Conservation (phyloP, 2,329 filamentous ascomycete species). For the Cadophora luteo-olivacea region DNA sequence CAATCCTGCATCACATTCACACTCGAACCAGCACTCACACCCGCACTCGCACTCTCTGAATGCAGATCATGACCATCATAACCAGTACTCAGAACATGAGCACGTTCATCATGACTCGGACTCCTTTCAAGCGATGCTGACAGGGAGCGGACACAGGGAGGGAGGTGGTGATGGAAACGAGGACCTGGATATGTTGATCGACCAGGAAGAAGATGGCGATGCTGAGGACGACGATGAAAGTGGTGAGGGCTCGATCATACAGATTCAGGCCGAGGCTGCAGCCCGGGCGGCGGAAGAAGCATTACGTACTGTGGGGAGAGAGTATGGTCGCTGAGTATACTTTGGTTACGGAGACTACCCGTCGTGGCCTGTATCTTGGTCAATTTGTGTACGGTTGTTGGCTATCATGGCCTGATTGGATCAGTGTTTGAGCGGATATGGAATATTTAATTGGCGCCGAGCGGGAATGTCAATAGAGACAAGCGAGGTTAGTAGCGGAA, state of each 20-base stretch:
- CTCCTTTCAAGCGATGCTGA: constrained; percentile 39
- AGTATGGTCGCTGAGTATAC: constrained; percentile 22
- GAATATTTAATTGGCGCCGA: neutral
- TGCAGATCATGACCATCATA: constrained; percentile 21
- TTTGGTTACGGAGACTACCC: neutral
- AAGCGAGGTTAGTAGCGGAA: neutral
- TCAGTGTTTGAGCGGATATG: neutral
- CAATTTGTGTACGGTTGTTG: neutral
- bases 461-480: neutral
- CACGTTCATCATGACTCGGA: constrained; percentile 30
- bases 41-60: constrained; percentile 21
- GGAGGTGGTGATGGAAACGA: constrained; percentile 31
- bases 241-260: constrained; percentile 25
- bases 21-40: constrained; percentile 21
- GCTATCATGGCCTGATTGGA: neutral
- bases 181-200: constrained; percentile 43
- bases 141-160: constrained; percentile 17
- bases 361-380: neutral
- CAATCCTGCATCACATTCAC: constrained; percentile 23
- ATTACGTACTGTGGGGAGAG: constrained; percentile 30
- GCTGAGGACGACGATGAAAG: constrained; percentile 23
- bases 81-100: constrained; percentile 16
- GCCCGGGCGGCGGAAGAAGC: constrained; percentile 31
- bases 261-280: constrained; percentile 32
- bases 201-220: constrained; percentile 39